Evolutionary conservation across 257 asterid species (phyloP).

Genomic region (Schizonepeta tenuifolia): DNA sequence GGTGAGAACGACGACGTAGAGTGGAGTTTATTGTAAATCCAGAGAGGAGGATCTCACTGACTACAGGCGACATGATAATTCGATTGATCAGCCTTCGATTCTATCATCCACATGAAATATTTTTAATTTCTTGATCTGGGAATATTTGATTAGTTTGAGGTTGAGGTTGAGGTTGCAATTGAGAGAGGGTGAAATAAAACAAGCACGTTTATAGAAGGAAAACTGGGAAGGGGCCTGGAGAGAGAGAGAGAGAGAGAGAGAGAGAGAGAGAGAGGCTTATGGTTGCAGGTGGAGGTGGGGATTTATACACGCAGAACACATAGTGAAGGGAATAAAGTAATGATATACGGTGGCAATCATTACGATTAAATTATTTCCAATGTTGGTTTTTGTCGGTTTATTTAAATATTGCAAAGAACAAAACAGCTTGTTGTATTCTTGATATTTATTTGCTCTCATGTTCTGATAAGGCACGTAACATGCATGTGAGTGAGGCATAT

Average conservation of each 20-base stretch:
- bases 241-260: slow-evolving; percentile 26
- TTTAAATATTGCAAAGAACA: not conserved
- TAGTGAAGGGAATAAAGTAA: slow-evolving; percentile 31
- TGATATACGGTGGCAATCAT: slow-evolving; percentile 37
- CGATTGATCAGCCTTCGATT: slow-evolving; percentile 21
- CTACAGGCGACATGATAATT: slow-evolving; percentile 45
- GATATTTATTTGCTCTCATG: too few species aligned
- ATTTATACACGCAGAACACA: slow-evolving; percentile 39
- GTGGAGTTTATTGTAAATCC: slow-evolving; percentile 48
- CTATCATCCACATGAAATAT: slow-evolving; percentile 34
- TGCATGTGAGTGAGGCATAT: too few species aligned
- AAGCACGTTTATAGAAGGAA: not conserved
- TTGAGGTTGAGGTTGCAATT: not conserved
- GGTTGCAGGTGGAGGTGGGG: slow-evolving; percentile 36
- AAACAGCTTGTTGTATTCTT: too few species aligned
- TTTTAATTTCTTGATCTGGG: not conserved
- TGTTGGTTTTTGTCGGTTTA: not conserved
- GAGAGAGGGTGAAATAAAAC: too few species aligned
- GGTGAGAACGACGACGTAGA: slow-evolving; percentile 48
- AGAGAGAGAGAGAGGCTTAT: slow-evolving; percentile 30
- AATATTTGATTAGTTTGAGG: not conserved
- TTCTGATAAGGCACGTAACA: too few species aligned
- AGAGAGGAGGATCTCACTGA: slow-evolving; percentile 49
- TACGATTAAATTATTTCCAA: slow-evolving; percentile 29
- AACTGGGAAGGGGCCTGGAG: not conserved